Base-by-base conservation (phyloP, 495 filamentous ascomycete genomes). In the Daldinia childiae region DNA sequence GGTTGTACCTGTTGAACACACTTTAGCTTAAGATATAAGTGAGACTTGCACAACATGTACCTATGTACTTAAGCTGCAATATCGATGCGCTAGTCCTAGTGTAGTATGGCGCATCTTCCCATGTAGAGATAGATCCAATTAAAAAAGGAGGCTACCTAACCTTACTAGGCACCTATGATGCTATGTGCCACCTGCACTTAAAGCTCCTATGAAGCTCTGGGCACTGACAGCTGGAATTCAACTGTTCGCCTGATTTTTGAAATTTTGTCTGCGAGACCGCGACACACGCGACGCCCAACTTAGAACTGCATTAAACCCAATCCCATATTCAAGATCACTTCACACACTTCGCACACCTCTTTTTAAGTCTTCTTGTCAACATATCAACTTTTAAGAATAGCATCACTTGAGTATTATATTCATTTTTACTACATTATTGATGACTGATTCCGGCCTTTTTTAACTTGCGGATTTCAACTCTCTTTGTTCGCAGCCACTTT, bases 271-370 rank as follows among this genome's bases (percentile, higher is more conserved):
- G 54, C 58, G 15, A 69, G 36, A 71, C 58, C 70, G 70, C 70
- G 70, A 68, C 61, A 62, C 36, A 69, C 66, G 65, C 62, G 70
- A 61, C 70, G 71, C 71, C 71, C 66, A 69, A 73, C 71, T 68
- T 69, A 55, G 12, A 56, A 38, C 7, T 62, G 41, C 57, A 69
- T 62, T 54, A 55, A 73, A 73, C 66, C 71, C 71, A 73, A 73
- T 66, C 58, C 65, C 66, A 68, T 72, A 59, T 30, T 30, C 26
- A 54, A 29, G 4, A 54, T 54, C 26, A 54, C 7, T 17, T 21
- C 21, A 7, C 17, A 26, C 45, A 21, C 45, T 9, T n/a, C n/a
- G n/a, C n/a, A n/a, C n/a, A n/a, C n/a, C n/a, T n/a, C n/a, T 51
- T 9, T 51, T 51, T 15, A 51, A 29, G 26, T 54, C 4, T 29